phyloP scores from a whole-genome alignment of 331 rosid species.

The Spiraea crenata region DNA sequence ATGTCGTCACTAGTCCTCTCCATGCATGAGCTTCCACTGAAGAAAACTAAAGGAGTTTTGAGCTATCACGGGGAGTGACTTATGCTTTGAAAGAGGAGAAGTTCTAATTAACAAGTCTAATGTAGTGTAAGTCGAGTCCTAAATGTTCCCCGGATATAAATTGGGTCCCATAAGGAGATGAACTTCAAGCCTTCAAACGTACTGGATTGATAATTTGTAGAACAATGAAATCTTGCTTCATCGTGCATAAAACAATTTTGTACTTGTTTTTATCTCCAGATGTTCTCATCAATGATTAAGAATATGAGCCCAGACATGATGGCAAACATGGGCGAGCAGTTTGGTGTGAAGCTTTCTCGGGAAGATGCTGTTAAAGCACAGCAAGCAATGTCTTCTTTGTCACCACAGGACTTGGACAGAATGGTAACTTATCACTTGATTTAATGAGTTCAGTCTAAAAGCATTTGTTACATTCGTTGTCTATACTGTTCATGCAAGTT shows the following conservation, averaged over 20 bases:
- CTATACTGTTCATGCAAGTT: not conserved
- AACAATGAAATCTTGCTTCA: not conserved
- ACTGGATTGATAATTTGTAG: not conserved
- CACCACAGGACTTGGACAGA: constrained; percentile 82
- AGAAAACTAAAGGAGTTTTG: no score
- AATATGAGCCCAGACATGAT: constrained; percentile 96
- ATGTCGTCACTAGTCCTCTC: not conserved
- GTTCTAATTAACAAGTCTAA: not conserved
- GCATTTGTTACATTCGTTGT: constrained; percentile 4
- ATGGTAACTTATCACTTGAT: constrained; percentile 51
- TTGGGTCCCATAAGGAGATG: not conserved
- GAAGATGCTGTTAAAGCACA: constrained; percentile 92
- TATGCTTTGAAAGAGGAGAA: not conserved
- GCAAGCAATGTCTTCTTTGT: constrained; percentile 80
- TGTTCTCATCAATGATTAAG: constrained; percentile 87
- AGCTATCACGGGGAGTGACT: no score
- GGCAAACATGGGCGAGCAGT: constrained; percentile 94
- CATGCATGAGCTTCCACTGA: not conserved
- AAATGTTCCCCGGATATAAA: not conserved
- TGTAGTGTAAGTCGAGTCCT: not conserved
- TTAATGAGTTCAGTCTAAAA: constrained; percentile 4
- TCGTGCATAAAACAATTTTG: not conserved
- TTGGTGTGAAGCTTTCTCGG: constrained; percentile 78
- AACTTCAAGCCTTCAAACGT: not conserved
- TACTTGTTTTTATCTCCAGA: constrained; percentile 48